phyloP scores from a whole-genome alignment of 1,284 basidiomycete genomes.

The Ustilago vetiveriae region DNA sequence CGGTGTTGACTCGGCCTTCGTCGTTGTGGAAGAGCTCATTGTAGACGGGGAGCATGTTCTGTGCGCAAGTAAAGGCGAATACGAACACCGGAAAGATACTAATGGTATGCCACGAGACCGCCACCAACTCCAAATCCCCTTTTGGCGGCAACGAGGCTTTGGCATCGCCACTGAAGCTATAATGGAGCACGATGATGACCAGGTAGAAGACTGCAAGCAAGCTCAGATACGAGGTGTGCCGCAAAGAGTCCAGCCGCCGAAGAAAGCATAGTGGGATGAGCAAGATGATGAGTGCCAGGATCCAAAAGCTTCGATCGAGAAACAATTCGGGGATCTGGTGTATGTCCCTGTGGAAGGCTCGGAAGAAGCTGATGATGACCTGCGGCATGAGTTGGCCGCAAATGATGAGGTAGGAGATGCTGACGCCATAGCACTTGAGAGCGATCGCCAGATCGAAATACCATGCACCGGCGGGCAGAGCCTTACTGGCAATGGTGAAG shows the following conservation, averaged over 20 bases:
- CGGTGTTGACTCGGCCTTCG: slow-evolving; percentile 84
- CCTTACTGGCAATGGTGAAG: slow-evolving; percentile 54
- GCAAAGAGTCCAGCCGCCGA: slow-evolving; percentile 74
- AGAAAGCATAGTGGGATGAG: slow-evolving; percentile 88
- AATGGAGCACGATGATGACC: slow-evolving; percentile 66
- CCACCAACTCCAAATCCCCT: slow-evolving; percentile 48
- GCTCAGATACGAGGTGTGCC: slow-evolving; percentile 84
- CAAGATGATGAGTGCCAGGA: slow-evolving; percentile 81
- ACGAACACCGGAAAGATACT: slow-evolving; percentile 90
- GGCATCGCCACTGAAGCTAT: slow-evolving; percentile 48
- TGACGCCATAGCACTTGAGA: slow-evolving; percentile 79
- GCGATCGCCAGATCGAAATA: slow-evolving; percentile 94
- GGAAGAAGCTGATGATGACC: slow-evolving; percentile 81
- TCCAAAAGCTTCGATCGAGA: slow-evolving; percentile 83
- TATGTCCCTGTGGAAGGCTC: slow-evolving; percentile 39
- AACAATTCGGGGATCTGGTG: slow-evolving; percentile 52
- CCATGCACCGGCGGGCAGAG: slow-evolving; percentile 76
- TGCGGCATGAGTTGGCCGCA: slow-evolving; percentile 79
- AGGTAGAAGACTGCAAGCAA: slow-evolving; percentile 77
- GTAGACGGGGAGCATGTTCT: slow-evolving; percentile 75
- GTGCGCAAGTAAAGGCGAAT: slow-evolving; percentile 73
- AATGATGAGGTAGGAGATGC: slow-evolving; percentile 77
- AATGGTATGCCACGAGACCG: slow-evolving; percentile 74
- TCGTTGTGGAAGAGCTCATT: slow-evolving; percentile 87
- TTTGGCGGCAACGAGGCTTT: slow-evolving; percentile 45